Evolutionary conservation across 73 alveolate species (phyloP), one percentile per base, ranked within the genome.

Genomic region (Paramecium caudatum): DNA sequence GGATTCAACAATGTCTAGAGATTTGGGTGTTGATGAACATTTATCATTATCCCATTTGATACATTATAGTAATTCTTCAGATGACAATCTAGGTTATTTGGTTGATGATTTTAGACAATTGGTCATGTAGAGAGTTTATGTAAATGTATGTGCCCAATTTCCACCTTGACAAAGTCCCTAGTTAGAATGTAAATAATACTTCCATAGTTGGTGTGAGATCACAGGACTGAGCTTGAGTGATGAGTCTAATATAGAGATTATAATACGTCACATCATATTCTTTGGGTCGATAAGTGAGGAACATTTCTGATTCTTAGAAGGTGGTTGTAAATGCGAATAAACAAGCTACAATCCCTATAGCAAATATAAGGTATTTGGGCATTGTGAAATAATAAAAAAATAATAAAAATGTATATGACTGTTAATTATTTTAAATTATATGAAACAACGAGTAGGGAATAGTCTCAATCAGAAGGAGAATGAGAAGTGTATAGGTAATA

Each of bases 161-260:
- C 88, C 88, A 2, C 88, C 88, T 74, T 74, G 15, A 25, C 88
- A 74, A 41, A 74, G 68, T 21, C 88, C 83, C 83, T 65, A 7
- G 15, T 12, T 65, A 36, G 13, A 15, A 30, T 12, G 13, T 19
- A n/a, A 36, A 12, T 3, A 32, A 65, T 65, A 65, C 88, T 74
- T 74, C 88, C 9, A 41, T 33, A 41, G 43, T 23, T 47, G 16
- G 32, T 39, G 65, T 37, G 9, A 21, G 16, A 27, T 74, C 43
- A 25, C 88, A 74, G 21, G 36, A 21, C 47, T 45, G 43, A 27
- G 55, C 47, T 27, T 43, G 39, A n/a, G 88, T 41, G 25, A 23
- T 43, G 19, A 74, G 62, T 17, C 88, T 74, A 41, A n/a, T 19
- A 8, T 13, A 43, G 41, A 34, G 43, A 19, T 74, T 65, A 25